Conservation (phyloP, 495 filamentous ascomycete genomes). For the Symbiotaphrina buchneri region DNA sequence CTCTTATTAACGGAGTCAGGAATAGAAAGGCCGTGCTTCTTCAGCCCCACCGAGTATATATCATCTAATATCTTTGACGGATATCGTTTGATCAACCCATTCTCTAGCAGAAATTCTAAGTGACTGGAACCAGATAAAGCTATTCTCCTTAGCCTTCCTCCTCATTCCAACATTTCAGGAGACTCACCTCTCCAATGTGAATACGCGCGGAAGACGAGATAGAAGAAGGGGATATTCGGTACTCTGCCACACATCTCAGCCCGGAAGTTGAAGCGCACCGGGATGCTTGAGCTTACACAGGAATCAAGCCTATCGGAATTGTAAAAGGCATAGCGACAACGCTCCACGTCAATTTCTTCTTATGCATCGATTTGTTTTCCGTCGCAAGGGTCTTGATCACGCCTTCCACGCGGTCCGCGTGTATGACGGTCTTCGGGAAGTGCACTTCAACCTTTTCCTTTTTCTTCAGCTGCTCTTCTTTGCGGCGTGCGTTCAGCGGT, state of each 20-base stretch:
- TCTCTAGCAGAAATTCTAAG: conserved; percentile 53
- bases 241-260: conserved; percentile 25
- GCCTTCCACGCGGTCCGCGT: conserved; percentile 29
- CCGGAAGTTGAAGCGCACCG: not conserved
- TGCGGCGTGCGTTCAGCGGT: conserved; percentile 44
- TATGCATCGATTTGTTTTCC: conserved; percentile 63
- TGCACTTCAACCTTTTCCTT: conserved; percentile 41
- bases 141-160: conserved; percentile 9
- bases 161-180: conserved; percentile 6
- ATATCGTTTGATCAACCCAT: conserved; percentile 36
- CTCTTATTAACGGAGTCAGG: too few relatives aligned
- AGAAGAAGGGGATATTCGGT: conserved; percentile 96
- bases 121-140: conserved; percentile 72
- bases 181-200: conserved; percentile 41
- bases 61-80: conserved; percentile 45
- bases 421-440: conserved; percentile 50
- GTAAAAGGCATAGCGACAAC: conserved; percentile 67
- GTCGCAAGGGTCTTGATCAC: conserved; percentile 44
- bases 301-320: conserved; percentile 58
- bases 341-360: conserved; percentile 53
- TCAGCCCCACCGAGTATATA: conserved; percentile 46
- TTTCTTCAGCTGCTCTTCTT: conserved; percentile 6
- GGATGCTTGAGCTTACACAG: conserved; percentile 39
- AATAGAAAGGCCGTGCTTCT: too few relatives aligned
- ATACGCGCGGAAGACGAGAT: conserved; percentile 53